Percentiles rank a stretch among this genome's conserved stretches.
phyloP scores from a whole-genome alignment of 352 stramenopile species.

The Blastocystis sp. region DNA sequence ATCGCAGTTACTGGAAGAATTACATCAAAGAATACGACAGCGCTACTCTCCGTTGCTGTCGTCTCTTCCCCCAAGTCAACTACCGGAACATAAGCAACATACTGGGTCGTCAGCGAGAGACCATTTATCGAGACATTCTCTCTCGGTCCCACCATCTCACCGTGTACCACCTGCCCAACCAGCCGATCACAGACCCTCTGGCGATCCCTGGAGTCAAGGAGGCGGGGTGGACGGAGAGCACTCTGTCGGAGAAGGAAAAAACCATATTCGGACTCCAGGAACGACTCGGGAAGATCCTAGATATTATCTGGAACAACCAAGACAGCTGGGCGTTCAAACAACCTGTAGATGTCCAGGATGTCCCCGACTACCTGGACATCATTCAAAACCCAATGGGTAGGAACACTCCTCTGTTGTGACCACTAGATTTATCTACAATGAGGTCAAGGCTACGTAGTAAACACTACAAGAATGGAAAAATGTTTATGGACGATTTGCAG shows the following conservation, averaged over 20 bases:
- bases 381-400: slow-evolving; percentile 86
- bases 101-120: slow-evolving; percentile 82
- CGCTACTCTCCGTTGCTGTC: slow-evolving; percentile 97
- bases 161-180: slow-evolving; percentile 26
- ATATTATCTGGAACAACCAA: slow-evolving; percentile 84
- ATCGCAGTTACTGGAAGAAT: slow-evolving; percentile 81
- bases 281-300: slow-evolving; percentile 69
- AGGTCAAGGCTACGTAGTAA: slow-evolving; percentile 57
- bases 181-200: slow-evolving; percentile 63
- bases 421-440: slow-evolving; percentile 64
- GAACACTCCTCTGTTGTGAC: not conserved
- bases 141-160: not conserved
- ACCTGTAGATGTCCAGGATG: slow-evolving; percentile 85
- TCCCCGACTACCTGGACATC: slow-evolving; percentile 91
- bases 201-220: slow-evolving; percentile 72
- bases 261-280: slow-evolving; percentile 1
- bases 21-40: slow-evolving; percentile 99
- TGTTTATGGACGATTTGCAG: slow-evolving; percentile 85
- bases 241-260: not conserved
- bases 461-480: slow-evolving; percentile 81
- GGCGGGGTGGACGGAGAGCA: slow-evolving; percentile 70
- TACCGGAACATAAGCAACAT: slow-evolving; percentile 90
- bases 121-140: slow-evolving; percentile 67
- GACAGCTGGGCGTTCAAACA: slow-evolving; percentile 94
- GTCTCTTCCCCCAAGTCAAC: slow-evolving; percentile 91